Evolutionary conservation across 306 rosid species (phyloP), one percentile per base, ranked within the genome.

Genomic region (Corylus avellana): DNA sequence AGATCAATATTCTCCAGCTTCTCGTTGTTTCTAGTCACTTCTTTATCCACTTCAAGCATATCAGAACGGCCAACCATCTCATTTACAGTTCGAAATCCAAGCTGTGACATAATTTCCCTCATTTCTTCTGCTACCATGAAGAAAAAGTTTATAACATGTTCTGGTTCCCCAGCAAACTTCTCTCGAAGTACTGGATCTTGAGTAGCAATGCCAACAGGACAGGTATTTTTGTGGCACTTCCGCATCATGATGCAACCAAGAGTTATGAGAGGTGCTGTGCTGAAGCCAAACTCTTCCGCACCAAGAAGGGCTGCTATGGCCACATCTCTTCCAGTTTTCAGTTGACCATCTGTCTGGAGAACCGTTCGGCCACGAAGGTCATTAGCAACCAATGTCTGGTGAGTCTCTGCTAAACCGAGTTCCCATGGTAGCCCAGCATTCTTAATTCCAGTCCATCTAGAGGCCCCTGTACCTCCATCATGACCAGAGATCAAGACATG

Each of bases 401-500:
- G 99, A 46, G 99, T 96, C 92, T 96, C 99, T 25, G 98, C 99
- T 87, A 96, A 85, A 61, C 99, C 99, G 75, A 96, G 98, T 78
- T 96, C 99, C 99, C 99, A 96, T 22, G 99, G 99, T 16, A 96
- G 96, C 74, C 99, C 99, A 53, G 99, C 99, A 90, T 88, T 96
- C 89, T 96, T 96, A 79, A 96, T 96, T 63, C 99, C 99, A 75
- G 99, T 96, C 99, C 99, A 96, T 89, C 99, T 91, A 58, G 99
- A 96, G 64, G 99, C 99, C 73, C 99, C 99, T 20, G 99, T 96
- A 27, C 99, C 99, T 84, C 99, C 99, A 85, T 96, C 99, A 55
- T 96, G 99, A 72, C 99, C 99, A 0, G 99, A 87, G 84, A 96
- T 93, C 88, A 96, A 79, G 61, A 96, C 97, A 87, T 96, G 99